A percentile compares a stretch with the other conserved stretches of the same genome.
phyloP scores from a whole-genome alignment of 805 yeast genomes.

The Wickerhamiella hasegawae region DNA sequence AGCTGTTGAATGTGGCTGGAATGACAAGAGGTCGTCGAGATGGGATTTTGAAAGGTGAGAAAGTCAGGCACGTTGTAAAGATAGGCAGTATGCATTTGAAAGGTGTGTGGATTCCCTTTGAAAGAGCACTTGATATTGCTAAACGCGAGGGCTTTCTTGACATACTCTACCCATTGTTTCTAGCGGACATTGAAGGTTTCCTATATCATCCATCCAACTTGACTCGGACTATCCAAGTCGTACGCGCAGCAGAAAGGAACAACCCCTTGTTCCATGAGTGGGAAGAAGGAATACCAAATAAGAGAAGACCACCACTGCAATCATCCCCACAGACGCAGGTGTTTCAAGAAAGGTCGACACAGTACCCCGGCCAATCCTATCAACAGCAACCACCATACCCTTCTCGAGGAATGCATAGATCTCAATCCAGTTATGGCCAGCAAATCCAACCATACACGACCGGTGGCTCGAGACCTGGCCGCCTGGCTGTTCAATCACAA shows the following conservation, averaged over 20 bases:
- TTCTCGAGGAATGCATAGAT: no score
- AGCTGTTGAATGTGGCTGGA: constrained; percentile 13
- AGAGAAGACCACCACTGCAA: no score
- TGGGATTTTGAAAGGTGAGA: constrained; percentile 15
- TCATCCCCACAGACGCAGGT: no score
- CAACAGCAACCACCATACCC: no score
- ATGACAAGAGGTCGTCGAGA: constrained; percentile 16
- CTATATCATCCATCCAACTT: constrained; percentile 21
- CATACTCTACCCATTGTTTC: constrained; percentile 12
- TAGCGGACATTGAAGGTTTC: constrained; percentile 15
- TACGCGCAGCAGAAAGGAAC: constrained; percentile 19
- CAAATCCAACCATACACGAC: no score
- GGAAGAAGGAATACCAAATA: constrained; percentile 12
- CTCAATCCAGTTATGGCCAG: no score
- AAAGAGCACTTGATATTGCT: constrained; percentile 15
- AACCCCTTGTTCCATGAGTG: constrained; percentile 10
- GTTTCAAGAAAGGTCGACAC: no score
- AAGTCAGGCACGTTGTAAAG: constrained; percentile 14
- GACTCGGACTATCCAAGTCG: constrained; percentile 21
- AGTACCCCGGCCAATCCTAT: no score
- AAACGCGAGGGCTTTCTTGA: constrained; percentile 10
- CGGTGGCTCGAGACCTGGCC: no score
- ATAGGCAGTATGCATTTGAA: constrained; percentile 15
- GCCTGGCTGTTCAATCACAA: no score
- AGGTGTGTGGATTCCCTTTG: constrained; percentile 18